phyloP scores from a whole-genome alignment of 345 rosid genomes.

The Nephelium lappaceum region DNA sequence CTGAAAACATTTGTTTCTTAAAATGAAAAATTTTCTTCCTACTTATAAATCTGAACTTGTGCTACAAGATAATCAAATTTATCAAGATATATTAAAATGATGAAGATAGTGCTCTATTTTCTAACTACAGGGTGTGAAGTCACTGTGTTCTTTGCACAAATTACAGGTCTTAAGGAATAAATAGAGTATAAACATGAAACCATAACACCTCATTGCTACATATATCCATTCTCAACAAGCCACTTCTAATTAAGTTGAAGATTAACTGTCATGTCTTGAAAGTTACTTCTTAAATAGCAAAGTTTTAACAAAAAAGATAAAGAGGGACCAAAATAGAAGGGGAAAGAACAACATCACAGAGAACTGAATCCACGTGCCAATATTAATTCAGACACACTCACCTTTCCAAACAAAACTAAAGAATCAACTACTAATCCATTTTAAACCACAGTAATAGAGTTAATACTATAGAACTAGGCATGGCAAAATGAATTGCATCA shows the following conservation, averaged over 20 bases:
- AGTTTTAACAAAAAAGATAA: neutral
- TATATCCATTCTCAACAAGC: neutral
- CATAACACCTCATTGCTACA: neutral
- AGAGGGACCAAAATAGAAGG: neutral
- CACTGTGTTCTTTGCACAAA: neutral
- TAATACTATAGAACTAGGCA: neutral
- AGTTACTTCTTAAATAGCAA: neutral
- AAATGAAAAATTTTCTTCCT: neutral
- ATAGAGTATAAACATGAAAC: neutral
- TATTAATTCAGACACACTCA: neutral
- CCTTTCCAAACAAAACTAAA: slow-evolving; percentile 1
- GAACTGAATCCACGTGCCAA: neutral
- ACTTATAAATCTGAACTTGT: neutral
- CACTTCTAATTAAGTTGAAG: neutral
- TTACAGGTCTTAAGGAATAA: neutral
- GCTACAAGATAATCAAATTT: neutral
- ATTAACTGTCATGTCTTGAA: neutral
- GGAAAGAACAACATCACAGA: neutral
- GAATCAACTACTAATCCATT: neutral
- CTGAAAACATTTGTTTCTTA: neutral
- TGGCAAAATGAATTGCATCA: neutral
- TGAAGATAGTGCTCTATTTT: neutral
- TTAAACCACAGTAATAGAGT: neutral
- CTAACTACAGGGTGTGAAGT: neutral
- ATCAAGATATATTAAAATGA: neutral